Base-by-base conservation (phyloP, 2,329 filamentous ascomycete species). In the Diaporthe eres region DNA sequence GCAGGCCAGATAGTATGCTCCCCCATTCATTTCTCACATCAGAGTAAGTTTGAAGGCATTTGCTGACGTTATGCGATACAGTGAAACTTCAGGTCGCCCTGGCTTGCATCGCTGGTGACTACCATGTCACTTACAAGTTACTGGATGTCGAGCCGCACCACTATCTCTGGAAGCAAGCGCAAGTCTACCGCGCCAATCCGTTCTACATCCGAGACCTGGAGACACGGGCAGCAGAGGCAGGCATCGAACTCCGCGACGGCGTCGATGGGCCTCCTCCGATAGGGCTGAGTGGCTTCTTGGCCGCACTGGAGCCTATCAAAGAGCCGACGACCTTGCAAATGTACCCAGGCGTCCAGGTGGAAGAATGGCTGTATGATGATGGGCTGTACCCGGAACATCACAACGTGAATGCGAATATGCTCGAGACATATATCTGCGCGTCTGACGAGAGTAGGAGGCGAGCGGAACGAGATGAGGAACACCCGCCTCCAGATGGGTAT, bases 261-360 rank as follows among this genome's bases (percentile, higher is more conserved):
- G 63, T 51, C 28, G 28, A 67, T 1, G 63, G 44, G 22, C 63
- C 63, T 4, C 44, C 44, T 31, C 63, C 44, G 19, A 51, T 67
- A n/a, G 17, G 44, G 2, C 17, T 67, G 63, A 67, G 31, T 28
- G 63, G 63, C 31, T 67, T 67, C 22, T 13, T 51, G 28, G 44
- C 47, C 12, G 63, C 63, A 25, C 47, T 53, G 19, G 63, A 53
- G 31, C 47, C 47, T 12, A 53, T 39, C 17, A 68, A 28, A 68
- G 63, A 68, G 63, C 63, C 63, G 22, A 53, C 63, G 19, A 37
- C 31, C 22, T 25, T 53, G 15, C 63, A 68, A 68, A 68, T 68
- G 63, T 39, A 39, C 19, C 44, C 44, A 19, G 31, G 31, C 47
- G 22, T 53, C 44, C n/a, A 25, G 19, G 13, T 37, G 5, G 47